A percentile compares a stretch with the other conserved stretches of the same genome.
Conservation (phyloP, 352 stramenopile genomes). For the Halophytophthora polymorphica region DNA sequence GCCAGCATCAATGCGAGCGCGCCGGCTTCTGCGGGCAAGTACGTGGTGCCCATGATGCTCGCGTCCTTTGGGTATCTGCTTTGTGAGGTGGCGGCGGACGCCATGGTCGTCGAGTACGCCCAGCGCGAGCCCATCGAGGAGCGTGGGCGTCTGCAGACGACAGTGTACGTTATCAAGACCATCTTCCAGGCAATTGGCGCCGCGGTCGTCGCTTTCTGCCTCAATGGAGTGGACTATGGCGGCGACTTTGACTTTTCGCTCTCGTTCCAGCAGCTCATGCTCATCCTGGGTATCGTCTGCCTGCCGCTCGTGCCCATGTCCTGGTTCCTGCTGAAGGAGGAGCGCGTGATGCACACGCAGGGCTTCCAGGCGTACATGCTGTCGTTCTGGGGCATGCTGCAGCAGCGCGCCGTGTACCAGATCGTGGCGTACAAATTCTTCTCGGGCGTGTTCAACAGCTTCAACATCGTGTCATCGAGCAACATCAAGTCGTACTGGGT, state of each 20-base stretch:
- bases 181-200: slow-evolving; percentile 35
- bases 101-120: slow-evolving; percentile 56
- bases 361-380: slow-evolving; percentile 28
- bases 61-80: slow-evolving; percentile 47
- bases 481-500: slow-evolving; percentile 57
- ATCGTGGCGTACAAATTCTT: slow-evolving; percentile 64
- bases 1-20: slow-evolving; percentile 29
- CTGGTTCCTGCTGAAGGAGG: slow-evolving; percentile 32
- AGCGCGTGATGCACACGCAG: slow-evolving; percentile 18
- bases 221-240: slow-evolving; percentile 42
- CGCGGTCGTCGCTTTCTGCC: slow-evolving; percentile 32
- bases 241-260: slow-evolving; percentile 35
- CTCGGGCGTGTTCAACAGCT: slow-evolving; percentile 50
- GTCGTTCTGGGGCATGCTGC: slow-evolving; percentile 44
- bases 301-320: slow-evolving; percentile 25
- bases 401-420: slow-evolving; percentile 44
- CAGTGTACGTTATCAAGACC: slow-evolving; percentile 40
- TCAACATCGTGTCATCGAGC: slow-evolving; percentile 50
- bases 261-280: slow-evolving; percentile 38
- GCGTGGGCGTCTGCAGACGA: slow-evolving; percentile 37
- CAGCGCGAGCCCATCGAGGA: slow-evolving; percentile 42
- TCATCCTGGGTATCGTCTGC: slow-evolving; percentile 29
- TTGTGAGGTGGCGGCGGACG: slow-evolving; percentile 46
- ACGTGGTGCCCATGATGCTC: slow-evolving; percentile 55
- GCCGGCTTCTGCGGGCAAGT: slow-evolving; percentile 26